Conservation (phyloP, 371 early-diverging fungal genomes). For the Mucor piriformis region DNA sequence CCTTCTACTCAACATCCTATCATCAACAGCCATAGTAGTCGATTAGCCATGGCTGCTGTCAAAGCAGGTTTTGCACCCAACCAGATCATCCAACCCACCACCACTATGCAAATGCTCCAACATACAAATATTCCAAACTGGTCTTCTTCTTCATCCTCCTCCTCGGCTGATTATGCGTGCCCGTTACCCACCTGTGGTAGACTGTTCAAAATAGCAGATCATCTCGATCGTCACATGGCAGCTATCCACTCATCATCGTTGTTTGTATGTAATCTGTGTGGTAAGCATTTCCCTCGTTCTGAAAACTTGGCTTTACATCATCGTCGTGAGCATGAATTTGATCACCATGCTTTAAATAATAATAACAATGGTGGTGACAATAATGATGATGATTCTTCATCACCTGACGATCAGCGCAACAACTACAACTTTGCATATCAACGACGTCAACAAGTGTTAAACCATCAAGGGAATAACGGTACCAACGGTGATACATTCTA, state of each 20-base stretch:
- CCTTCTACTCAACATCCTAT: conserved; percentile 1
- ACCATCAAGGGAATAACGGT: conserved; percentile 3
- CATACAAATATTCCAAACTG: background rate
- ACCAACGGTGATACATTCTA: background rate
- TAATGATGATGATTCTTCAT: conserved; percentile 23
- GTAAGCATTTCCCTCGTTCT: conserved; percentile 18
- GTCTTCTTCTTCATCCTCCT: background rate
- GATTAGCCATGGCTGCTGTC: conserved; percentile 43
- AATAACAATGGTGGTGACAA: conserved; percentile 6
- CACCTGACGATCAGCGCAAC: conserved; percentile 15
- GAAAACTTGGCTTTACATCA: conserved; percentile 25
- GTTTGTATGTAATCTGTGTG: conserved; percentile 27
- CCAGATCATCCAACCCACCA: conserved; percentile 7
- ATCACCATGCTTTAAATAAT: conserved; percentile 3
- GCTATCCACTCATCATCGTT: conserved; percentile 64
- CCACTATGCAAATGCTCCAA: conserved; percentile 6
- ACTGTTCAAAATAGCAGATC: conserved; percentile 77
- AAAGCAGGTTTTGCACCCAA: conserved; percentile 31
- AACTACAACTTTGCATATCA: background rate
- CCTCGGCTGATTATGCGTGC: conserved; percentile 38
- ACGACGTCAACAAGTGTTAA: conserved; percentile 5
- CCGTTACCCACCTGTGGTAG: conserved; percentile 49
- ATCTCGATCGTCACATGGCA: conserved; percentile 81
- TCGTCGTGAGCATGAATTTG: conserved; percentile 21
- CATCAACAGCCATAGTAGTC: conserved; percentile 19